Evolutionary conservation across 2,329 filamentous ascomycete genomes (phyloP), one percentile per base, ranked within the genome.

Genomic region (Periglandula ipomoeae): DNA sequence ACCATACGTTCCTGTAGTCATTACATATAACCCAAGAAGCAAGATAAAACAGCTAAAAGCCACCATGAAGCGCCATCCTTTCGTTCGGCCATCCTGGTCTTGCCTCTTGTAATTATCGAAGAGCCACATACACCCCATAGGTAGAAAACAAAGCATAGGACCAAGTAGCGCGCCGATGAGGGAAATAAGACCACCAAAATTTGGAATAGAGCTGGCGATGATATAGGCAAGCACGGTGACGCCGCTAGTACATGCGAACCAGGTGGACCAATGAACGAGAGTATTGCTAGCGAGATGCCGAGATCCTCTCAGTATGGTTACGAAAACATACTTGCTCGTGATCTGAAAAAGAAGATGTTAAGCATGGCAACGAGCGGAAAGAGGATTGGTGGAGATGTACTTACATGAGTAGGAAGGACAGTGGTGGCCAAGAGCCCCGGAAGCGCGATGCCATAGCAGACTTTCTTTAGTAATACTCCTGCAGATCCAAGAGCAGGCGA

Each of bases 401-500:
- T 56, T 52, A 60, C 62, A 32, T 64, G 62, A 20, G 55, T 56
- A 24, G 61, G 52, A 2, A 64, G 52, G 39, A 55, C 58, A 9
- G 56, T 56, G 19, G 56, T 59, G 27, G 60, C 60, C 13, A 63
- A 44, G 7, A 65, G 53, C 2, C 62, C 62, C 1, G 59, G 61
- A 3, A 65, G 56, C 13, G 62, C 61, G n/a, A 65, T 54, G 8
- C 70, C 72, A 48, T 74, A 75, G 44, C 61, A 63, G 15, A 73
- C 58, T 52, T 68, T 73, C 61, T 74, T 74, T 47, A 71, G 60
- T 0, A 56, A 43, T 0, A 34, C 2, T 0, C 72, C 72, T 1
- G 70, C 72, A 26, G 69, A 72, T 2, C 70, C 72, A 5, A 75
- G 63, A 1, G 70, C 70, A 0, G 72, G 72, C 0, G 70, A 73